Evolutionary conservation across 768 basidiomycete genomes (phyloP), one percentile per base, ranked within the genome.

Genomic region (Postia placenta): DNA sequence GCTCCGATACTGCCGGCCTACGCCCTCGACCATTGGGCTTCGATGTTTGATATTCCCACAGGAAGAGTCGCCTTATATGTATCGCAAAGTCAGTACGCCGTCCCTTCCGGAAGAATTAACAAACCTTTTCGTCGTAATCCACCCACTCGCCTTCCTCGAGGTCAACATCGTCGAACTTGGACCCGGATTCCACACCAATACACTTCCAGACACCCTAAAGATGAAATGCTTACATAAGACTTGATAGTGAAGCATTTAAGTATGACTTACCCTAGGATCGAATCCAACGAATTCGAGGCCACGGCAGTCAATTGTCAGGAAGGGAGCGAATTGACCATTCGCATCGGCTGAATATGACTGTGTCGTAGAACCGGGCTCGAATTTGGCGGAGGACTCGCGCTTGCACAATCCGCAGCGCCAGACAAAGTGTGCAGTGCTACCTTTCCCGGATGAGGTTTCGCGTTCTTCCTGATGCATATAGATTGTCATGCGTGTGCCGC

Each of bases 41-140:
- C 72, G 35, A 92, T 64, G 5, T 76, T 72, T 35, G 81, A 85
- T n/a, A 93, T 71, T 9, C 82, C 74, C 14, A 92, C 88, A 3
- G 87, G 83, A 14, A 76, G 63, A 17, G 71, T 69, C 12, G 75
- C 73, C 87, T 85, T 51, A 5, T n/a, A n/a, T n/a, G 40, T 33
- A 45, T 45, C 45, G 40, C 43, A 50, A 53, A 44, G 52, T 28
- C 26, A 47, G 48, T 46, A 40, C 3, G 45, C 28, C 33, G n/a
- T n/a, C n/a, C n/a, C n/a, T 26, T 7, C 19, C 28, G 27, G 33
- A 7, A 9, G 11, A 12, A 14, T 12, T 20, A 20, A 19, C 25
- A 20, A 52, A 85, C 92, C 77, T 92, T 91, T 64, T 95, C 92
- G 56, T 95, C 92, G 56, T 95, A 95, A 58, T 93, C 92, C 11